Evolutionary conservation across 257 asterid genomes (phyloP).

Genomic region (Ilex aquifolium): DNA sequence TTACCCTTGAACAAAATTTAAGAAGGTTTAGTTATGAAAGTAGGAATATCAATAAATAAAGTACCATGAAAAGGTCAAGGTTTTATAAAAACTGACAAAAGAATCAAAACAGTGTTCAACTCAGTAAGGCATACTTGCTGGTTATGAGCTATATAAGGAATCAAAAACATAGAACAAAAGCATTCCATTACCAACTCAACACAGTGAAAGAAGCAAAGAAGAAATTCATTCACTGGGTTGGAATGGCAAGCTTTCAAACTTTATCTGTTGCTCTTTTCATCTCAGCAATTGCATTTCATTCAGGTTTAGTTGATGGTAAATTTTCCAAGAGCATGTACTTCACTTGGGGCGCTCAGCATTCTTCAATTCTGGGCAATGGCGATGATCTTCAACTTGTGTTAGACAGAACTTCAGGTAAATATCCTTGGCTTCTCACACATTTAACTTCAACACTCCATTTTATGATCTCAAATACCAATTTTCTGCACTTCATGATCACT

Average conservation of each 20-base stretch:
- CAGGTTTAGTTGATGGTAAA: conserved; percentile 2
- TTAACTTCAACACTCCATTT: too few relatives aligned
- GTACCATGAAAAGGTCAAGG: too few relatives aligned
- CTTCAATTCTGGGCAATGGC: conserved; percentile 1
- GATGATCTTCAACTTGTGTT: conserved; percentile 3
- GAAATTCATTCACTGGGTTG: not conserved
- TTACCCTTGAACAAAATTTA: too few relatives aligned
- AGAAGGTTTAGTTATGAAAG: too few relatives aligned
- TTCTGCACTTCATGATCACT: not conserved
- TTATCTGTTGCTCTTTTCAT: conserved; percentile 4
- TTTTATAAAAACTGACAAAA: not conserved
- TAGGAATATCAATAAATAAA: too few relatives aligned
- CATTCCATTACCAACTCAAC: conserved; percentile 1
- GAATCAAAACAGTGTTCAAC: not conserved
- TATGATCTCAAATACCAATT: too few relatives aligned
- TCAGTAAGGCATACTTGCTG: not conserved
- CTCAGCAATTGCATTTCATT: conserved; percentile 2
- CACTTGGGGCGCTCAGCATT: not conserved
- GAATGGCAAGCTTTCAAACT: conserved; percentile 4
- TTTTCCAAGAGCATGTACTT: conserved; percentile 6
- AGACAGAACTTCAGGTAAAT: not conserved
- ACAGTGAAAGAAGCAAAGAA: not conserved
- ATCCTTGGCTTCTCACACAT: not conserved
- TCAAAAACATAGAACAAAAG: not conserved
- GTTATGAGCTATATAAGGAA: not conserved